Base-by-base conservation (phyloP, 2,329 filamentous ascomycete genomes). In the Emericellopsis atlantica region DNA sequence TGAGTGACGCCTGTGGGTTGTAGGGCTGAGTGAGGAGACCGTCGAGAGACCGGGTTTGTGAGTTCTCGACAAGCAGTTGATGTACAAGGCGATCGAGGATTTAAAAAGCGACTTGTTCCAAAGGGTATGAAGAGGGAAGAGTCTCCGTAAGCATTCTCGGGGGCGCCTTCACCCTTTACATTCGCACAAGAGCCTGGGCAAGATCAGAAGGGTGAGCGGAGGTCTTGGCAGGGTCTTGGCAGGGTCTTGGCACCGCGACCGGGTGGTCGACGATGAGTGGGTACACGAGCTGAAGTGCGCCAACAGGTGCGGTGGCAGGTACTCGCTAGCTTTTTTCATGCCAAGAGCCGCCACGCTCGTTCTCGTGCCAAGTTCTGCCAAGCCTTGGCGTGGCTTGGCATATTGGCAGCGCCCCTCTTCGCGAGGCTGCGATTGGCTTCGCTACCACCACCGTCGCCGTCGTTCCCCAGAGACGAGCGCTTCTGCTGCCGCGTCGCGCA, bases 381-480 rank as follows among this genome's bases (percentile, higher is more conserved):
- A 59, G 57, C 0, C 58, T 62, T 62, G 60, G 59, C 59, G 50
- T 44, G 16, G 43, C 59, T 63, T 55, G 60, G 60, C 59, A 52
- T 5, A 14, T 40, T 39, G 40, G 37, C 41, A 43, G 8, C 23
- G 33, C 40, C 41, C 37, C 32, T 43, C 32, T 7, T 37, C 37
- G 33, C 38, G 36, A 40, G 38, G 38, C 42, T 43, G 42, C 31
- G 15, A 44, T 44, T 44, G 42, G 40, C 40, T 21, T 41, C 16
- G 32, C 32, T 21, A 5, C 18, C 18, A 21, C 18, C 18, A 21
- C 18, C 18, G 18, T 21, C 18, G 18, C 18, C 18, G 18, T 21
- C 18, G 5, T 21, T 29, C 26, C 26, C 26, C 26, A 9, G 12
- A 9, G 26, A 12, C 26, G 6, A 29, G 26, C 26, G 26, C 26